These are phyloP conservation scores for Penicillium cataractarum DNA, from an alignment of 495 filamentous ascomycete species.

Conservation along the genomic window DNA sequence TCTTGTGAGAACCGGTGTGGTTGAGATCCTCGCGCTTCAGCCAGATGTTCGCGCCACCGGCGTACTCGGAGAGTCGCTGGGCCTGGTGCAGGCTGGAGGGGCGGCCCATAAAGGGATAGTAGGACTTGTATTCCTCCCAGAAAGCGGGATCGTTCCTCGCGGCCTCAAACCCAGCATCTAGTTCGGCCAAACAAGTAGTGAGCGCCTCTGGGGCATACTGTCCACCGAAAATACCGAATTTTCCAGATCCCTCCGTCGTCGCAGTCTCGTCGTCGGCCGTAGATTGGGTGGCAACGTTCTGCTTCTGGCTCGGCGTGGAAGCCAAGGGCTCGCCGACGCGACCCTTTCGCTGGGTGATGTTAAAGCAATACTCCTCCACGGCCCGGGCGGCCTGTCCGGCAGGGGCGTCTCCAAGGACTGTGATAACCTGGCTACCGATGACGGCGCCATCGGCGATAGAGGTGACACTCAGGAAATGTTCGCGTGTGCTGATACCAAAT, in stretches of 20 bases:
- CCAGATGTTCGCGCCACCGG: constrained; percentile 93
- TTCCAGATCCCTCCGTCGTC: constrained; percentile 1
- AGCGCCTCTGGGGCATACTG: constrained; percentile 97
- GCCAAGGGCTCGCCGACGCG: neutral
- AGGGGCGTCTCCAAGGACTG: constrained; percentile 69
- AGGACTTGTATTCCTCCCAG: constrained; percentile 95
- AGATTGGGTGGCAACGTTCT: neutral
- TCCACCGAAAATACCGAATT: constrained; percentile 92
- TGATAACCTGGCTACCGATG: constrained; percentile 93
- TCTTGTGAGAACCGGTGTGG: constrained; percentile 86
- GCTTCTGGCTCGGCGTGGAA: neutral
- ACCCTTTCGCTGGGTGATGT: constrained; percentile 63
- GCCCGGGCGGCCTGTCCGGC: constrained; percentile 70
- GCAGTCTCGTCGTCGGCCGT: neutral
- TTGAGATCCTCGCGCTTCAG: constrained; percentile 95
- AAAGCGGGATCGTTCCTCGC: constrained; percentile 84
- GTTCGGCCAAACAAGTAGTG: constrained; percentile 91
- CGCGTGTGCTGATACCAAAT: constrained; percentile 93
- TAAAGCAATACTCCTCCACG: constrained; percentile 83
- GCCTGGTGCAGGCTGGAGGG: constrained; percentile 90
- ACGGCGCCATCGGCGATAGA: constrained; percentile 90
- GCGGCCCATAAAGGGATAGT: constrained; percentile 96
- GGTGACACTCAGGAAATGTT: constrained; percentile 87
- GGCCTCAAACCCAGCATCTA: constrained; percentile 85
- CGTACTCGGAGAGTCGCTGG: constrained; percentile 81